Evolutionary conservation across 768 basidiomycete species (phyloP).

Genomic region (Suillus placidus): DNA sequence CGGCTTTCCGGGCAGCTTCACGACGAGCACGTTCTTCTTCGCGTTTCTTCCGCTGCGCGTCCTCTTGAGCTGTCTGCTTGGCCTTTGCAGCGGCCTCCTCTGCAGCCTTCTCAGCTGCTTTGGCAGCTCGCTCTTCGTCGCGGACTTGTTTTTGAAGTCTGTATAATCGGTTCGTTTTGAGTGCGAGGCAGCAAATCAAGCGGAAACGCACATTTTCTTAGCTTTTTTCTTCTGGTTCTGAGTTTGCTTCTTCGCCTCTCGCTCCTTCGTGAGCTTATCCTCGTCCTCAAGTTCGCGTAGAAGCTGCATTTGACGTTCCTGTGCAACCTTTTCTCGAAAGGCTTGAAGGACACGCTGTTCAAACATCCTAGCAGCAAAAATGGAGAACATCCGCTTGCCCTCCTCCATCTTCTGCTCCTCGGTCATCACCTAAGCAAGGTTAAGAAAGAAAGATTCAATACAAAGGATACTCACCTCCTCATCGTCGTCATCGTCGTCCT

Average conservation of each 20-base stretch:
- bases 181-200: constrained; percentile 13
- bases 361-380: constrained; percentile 99
- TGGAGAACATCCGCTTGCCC: constrained; percentile 99
- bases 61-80: constrained; percentile 76
- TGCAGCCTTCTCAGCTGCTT: constrained; percentile 83
- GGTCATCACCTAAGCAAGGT: constrained; percentile 64
- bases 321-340: constrained; percentile 95
- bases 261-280: constrained; percentile 82
- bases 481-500: constrained; percentile 47
- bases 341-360: constrained; percentile 97
- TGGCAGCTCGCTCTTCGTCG: constrained; percentile 85
- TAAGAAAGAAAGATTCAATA: constrained; percentile 13
- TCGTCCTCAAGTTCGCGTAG: constrained; percentile 96
- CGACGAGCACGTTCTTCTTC: constrained; percentile 87
- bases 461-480: constrained; percentile 44
- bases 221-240: constrained; percentile 99
- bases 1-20: constrained; percentile 73
- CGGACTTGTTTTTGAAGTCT: constrained; percentile 93
- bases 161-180: constrained; percentile 11
- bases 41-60: constrained; percentile 75
- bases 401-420: constrained; percentile 99
- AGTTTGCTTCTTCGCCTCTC: constrained; percentile 90
- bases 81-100: constrained; percentile 81
- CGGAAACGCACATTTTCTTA: constrained; percentile 79
- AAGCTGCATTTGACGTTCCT: constrained; percentile 91